A percentile compares a stretch with the other conserved stretches of the same genome.
Evolutionary conservation across 345 rosid genomes (phyloP).

Genomic region (Capsella bursapastoris): DNA sequence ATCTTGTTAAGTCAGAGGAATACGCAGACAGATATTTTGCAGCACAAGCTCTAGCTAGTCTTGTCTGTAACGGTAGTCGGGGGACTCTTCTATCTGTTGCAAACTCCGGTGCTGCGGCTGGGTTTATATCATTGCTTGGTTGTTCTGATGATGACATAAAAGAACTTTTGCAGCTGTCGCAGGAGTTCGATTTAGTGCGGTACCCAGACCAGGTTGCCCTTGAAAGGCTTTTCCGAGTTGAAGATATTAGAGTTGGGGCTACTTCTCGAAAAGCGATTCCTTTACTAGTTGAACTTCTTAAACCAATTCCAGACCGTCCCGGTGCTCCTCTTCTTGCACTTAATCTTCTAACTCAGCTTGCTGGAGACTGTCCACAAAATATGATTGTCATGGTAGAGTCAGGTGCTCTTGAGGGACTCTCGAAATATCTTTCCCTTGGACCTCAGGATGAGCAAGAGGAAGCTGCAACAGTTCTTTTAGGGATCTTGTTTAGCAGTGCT

Average conservation of each 20-base stretch:
- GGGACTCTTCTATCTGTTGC: slow-evolving; percentile 98
- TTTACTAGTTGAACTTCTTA: slow-evolving; percentile 93
- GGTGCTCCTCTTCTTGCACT: slow-evolving; percentile 96
- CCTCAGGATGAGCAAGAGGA: slow-evolving; percentile 99
- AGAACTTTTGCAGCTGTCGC: slow-evolving; percentile 82
- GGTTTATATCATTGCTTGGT: slow-evolving; percentile 92
- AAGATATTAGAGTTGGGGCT: slow-evolving; percentile 97
- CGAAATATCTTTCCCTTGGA: slow-evolving; percentile 97
- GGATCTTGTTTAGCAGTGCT: slow-evolving; percentile 83
- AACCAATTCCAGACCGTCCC: slow-evolving; percentile 99
- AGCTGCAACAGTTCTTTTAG: slow-evolving; percentile 96
- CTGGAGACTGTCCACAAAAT: slow-evolving; percentile 87
- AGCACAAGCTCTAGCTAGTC: slow-evolving; percentile 92
- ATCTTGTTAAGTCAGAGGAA: slow-evolving; percentile 92
- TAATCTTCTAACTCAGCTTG: slow-evolving; percentile 89
- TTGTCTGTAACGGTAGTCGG: slow-evolving; percentile 97
- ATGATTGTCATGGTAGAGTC: slow-evolving; percentile 96
- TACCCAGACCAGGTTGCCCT: slow-evolving; percentile 99
- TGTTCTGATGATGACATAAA: slow-evolving; percentile 92
- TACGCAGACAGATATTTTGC: slow-evolving; percentile 89
- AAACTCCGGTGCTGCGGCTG: slow-evolving; percentile 94
- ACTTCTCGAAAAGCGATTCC: slow-evolving; percentile 98
- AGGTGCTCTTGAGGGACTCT: slow-evolving; percentile 92
- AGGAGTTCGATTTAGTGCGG: slow-evolving; percentile 74
- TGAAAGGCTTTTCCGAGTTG: slow-evolving; percentile 97